Evolutionary conservation across 106 monocot species (phyloP), one percentile per base, ranked within the genome.

Genomic region (Dendrobium huoshanense): DNA sequence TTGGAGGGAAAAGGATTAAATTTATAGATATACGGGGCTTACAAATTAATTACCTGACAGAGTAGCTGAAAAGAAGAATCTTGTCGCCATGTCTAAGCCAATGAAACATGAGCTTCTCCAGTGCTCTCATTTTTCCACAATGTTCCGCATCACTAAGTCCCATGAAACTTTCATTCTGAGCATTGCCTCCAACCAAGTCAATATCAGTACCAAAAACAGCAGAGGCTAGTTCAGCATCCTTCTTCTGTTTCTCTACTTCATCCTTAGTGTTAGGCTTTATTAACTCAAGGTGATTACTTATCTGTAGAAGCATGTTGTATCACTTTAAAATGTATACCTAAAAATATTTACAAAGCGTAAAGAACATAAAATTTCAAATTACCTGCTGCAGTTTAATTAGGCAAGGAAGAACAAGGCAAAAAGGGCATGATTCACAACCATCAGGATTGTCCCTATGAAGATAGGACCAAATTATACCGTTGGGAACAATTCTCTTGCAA

Each of bases 311-410:
- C 51, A 17, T 61, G 37, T 55, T 11, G 70, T 49, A 48, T 10
- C n/a, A 8, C 7, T 19, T 74, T 74, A 42, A 70, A 37, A 44
- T n/a, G 41, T 74, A 43, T 20, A 70, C 11, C 2, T 33, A 31
- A 70, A 70, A 70, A 70, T 4, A 37, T 70, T 37, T 37, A 70
- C 3, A 15, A 64, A 44, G 6, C 16, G 27, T 9, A 19, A 81
- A 37, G 37, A 56, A 56, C 11, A 1, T 9, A 17, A 80, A 33
- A 54, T 48, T n/a, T 20, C 31, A 75, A 77, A 25, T 78, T 81
- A 95, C 97, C 92, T 98, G 97, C 78, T 95, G 97, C 85, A 98
- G 97, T 65, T 98, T 98, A 79, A 91, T 81, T 41, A 95, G 89
- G 80, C 94, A 98, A 77, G 97, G 97, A 68, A 98, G 97, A 82